Conservation (phyloP, 805 yeast species). For the Peterozyma toletana region DNA sequence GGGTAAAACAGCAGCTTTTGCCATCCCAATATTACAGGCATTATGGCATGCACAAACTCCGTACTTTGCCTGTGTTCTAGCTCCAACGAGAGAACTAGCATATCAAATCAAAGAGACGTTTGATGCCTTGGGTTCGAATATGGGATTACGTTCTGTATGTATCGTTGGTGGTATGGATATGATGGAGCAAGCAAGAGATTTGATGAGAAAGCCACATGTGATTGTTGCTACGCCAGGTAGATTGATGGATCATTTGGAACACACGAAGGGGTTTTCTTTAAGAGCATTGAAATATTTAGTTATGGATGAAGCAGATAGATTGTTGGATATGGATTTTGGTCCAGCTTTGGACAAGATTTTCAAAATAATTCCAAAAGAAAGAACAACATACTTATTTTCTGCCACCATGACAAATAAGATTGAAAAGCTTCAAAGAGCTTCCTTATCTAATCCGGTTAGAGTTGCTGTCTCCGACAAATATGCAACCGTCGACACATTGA, state of each 20-base stretch:
- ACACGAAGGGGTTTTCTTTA: slow-evolving; percentile 83
- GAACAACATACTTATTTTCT: slow-evolving; percentile 81
- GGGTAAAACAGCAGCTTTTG: slow-evolving; percentile 98
- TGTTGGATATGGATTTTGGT: slow-evolving; percentile 93
- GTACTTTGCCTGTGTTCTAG: slow-evolving; percentile 80
- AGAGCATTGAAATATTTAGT: slow-evolving; percentile 75
- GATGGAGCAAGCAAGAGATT: slow-evolving; percentile 95
- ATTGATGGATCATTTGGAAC: slow-evolving; percentile 86
- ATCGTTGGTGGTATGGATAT: slow-evolving; percentile 97
- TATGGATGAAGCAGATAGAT: slow-evolving; percentile 96
- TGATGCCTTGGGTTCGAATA: slow-evolving; percentile 82
- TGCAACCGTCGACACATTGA: slow-evolving; percentile 89
- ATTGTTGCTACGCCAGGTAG: slow-evolving; percentile 91
- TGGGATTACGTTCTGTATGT: slow-evolving; percentile 88
- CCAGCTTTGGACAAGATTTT: slow-evolving; percentile 86
- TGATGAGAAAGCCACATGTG: slow-evolving; percentile 90
- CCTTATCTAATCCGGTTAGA: slow-evolving; percentile 79
- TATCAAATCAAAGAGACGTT: slow-evolving; percentile 90
- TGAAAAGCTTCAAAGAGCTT: slow-evolving; percentile 91
- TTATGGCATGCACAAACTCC: slow-evolving; percentile 87
- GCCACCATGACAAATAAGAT: slow-evolving; percentile 98
- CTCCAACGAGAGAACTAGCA: slow-evolving; percentile 82
- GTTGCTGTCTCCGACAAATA: slow-evolving; percentile 85
- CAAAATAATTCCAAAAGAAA: slow-evolving; percentile 73
- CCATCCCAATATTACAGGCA: slow-evolving; percentile 87